A percentile compares a stretch with the other conserved stretches of the same genome.
Conservation (phyloP, 1,284 basidiomycete genomes). For the Marasmius oreades region DNA sequence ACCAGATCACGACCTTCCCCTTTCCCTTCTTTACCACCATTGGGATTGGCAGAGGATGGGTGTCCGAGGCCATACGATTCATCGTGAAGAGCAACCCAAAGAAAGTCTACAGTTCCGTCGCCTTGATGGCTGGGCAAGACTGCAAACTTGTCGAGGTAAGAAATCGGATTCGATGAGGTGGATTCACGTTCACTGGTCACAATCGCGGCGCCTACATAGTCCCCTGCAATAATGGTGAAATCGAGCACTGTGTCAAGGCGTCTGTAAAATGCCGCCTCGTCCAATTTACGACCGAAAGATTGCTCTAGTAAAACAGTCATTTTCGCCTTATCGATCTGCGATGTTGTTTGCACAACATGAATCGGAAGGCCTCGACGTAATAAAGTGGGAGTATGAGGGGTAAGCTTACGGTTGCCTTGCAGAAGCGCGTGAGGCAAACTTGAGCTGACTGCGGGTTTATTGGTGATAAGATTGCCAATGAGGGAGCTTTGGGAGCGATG, state of each 20-base stretch:
- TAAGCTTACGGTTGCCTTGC: slow-evolving; percentile 80
- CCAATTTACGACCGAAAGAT: slow-evolving; percentile 78
- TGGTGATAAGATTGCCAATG: slow-evolving; percentile 97
- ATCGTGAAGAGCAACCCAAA: slow-evolving; percentile 98
- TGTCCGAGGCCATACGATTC: slow-evolving; percentile 97
- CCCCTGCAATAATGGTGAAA: slow-evolving; percentile 93
- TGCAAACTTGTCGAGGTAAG: slow-evolving; percentile 99
- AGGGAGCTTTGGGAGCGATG: slow-evolving; percentile 95
- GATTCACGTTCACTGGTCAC: slow-evolving; percentile 79
- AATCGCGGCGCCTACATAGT: slow-evolving; percentile 94
- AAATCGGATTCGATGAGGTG: slow-evolving; percentile 50
- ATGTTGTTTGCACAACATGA: slow-evolving; percentile 67
- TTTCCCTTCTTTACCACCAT: slow-evolving; percentile 85
- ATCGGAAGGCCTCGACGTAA: slow-evolving; percentile 88
- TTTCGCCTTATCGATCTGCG: slow-evolving; percentile 72
- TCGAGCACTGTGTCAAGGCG: slow-evolving; percentile 79
- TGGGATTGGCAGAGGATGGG: slow-evolving; percentile 92
- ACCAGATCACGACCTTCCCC: slow-evolving; percentile 93
- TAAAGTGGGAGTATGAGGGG: slow-evolving; percentile 90
- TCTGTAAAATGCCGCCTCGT: slow-evolving; percentile 74
- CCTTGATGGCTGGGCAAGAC: slow-evolving; percentile 94
- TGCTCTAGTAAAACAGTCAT: slow-evolving; percentile 83
- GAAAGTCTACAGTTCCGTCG: slow-evolving; percentile 97
- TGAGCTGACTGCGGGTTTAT: slow-evolving; percentile 95
- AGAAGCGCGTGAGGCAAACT: slow-evolving; percentile 92